These are phyloP conservation scores for Phytophthora pseudosyringae DNA, from an alignment of 352 stramenopile species.

Conservation along the genomic window DNA sequence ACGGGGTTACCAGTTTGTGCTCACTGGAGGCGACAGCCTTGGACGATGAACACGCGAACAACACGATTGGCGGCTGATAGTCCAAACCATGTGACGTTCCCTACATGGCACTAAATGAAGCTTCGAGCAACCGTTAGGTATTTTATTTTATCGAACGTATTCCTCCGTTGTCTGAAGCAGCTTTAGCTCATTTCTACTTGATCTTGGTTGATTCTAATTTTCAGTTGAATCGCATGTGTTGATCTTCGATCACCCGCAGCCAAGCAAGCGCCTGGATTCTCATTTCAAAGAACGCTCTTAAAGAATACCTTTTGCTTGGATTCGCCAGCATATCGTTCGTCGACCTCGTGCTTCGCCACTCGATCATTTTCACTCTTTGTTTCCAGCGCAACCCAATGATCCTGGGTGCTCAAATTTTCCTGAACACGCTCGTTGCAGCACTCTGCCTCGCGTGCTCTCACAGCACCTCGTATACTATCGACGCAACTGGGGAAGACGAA, in stretches of 20 bases:
- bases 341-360: background rate
- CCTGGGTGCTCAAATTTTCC: background rate
- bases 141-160: too few species aligned
- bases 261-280: background rate
- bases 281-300: background rate
- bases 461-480: background rate
- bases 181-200: too few species aligned
- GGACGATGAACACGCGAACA: background rate
- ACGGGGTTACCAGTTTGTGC: conserved; percentile 15
- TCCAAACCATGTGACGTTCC: too few species aligned
- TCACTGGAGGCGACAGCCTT: conserved; percentile 1
- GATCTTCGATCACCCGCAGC: too few species aligned
- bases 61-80: background rate
- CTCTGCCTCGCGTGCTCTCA: background rate
- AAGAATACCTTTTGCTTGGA: background rate
- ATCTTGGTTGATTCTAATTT: too few species aligned
- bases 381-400: background rate
- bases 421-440: background rate
- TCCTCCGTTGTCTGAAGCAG: too few species aligned
- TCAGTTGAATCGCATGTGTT: too few species aligned
- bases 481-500: conserved; percentile 1
- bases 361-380: background rate
- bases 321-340: background rate
- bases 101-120: too few species aligned
- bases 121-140: background rate